Evolutionary conservation across 2,329 filamentous ascomycete genomes (phyloP), one percentile per base, ranked within the genome.

Genomic region (Alternaria sp.): DNA sequence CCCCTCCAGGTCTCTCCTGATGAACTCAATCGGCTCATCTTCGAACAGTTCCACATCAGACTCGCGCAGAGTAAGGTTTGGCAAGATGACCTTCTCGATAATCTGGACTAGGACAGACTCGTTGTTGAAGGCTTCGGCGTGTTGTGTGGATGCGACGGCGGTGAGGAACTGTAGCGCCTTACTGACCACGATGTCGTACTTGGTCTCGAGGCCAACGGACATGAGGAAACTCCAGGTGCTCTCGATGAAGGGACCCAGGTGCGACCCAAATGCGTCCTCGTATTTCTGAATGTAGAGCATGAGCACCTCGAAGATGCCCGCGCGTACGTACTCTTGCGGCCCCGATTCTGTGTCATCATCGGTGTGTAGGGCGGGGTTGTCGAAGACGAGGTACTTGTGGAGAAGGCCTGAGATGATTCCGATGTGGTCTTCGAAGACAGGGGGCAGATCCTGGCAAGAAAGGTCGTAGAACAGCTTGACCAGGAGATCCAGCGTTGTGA

Each of bases 21-120:
- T 99, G 77, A 97, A 99, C 80, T 99, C 96, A 69, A 99, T 99
- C 0, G 96, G 96, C 83, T 99, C 96, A 77, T 99, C 96, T 78
- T 99, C 96, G 72, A 99, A 98, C 69, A 97, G 87, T 79, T 99
- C 96, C 58, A 97, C 87, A 69, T 99, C 96, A 0, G 94, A 96
- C 74, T 97, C 96, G 69, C 96, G 89, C 63, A 99, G 84, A 15
- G 91, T 91, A 62, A 99, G 89, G 74, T 99, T 99, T 10, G 96
- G 95, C 67, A 99, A 83, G 60, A 99, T 92, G 62, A 98, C 96
- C 82, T 97, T 97, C 79, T 98, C 93, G 10, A 97, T 92, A 57
- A 99, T 92, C 78, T 97, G 91, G 17, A 89, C 89, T 36, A 98
- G 83, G 4, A 93, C 90, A 5, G 87, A 86, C 73, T 93, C 88